These are phyloP conservation scores for Agrocybe pediades DNA, from an alignment of 768 basidiomycete species.

Conservation along the genomic window DNA sequence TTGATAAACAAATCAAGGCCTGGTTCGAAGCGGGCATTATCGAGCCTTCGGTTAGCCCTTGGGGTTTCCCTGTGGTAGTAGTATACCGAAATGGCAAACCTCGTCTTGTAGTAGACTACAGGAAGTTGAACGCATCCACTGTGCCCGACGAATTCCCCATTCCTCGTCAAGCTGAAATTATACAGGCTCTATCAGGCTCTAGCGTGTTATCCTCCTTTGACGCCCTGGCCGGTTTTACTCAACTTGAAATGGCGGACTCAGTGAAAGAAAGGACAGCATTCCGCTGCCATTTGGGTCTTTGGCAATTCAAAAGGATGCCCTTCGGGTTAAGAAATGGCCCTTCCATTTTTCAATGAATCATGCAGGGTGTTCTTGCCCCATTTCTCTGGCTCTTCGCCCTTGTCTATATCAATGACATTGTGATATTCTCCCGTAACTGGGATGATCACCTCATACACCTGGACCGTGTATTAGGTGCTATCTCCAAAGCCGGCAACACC, in stretches of 20 bases:
- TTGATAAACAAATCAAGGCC: conserved; percentile 17
- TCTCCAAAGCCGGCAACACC: conserved; percentile 28
- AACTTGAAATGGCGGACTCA: conserved; percentile 15
- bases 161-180: conserved; percentile 26
- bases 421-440: conserved; percentile 29
- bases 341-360: conserved; percentile 39
- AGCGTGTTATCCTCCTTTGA: conserved; percentile 33
- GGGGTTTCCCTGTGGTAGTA: conserved; percentile 31
- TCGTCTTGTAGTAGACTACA: conserved; percentile 31
- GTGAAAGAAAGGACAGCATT: conserved; percentile 15
- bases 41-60: conserved; percentile 40
- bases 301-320: conserved; percentile 42
- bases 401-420: conserved; percentile 46
- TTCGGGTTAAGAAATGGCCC: conserved; percentile 40
- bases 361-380: conserved; percentile 36
- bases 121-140: no score
- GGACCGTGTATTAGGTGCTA: conserved; percentile 26
- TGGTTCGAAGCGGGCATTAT: conserved; percentile 41
- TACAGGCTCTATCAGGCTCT: conserved; percentile 28
- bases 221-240: conserved; percentile 39
- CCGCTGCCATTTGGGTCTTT: conserved; percentile 34
- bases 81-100: conserved; percentile 39
- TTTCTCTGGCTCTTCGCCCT: conserved; percentile 40
- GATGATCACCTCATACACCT: conserved; percentile 32
- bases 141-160: conserved; percentile 27